These are phyloP conservation scores for Kwoniella shandongensis DNA, from an alignment of 768 basidiomycete species.

Conservation along the genomic window DNA sequence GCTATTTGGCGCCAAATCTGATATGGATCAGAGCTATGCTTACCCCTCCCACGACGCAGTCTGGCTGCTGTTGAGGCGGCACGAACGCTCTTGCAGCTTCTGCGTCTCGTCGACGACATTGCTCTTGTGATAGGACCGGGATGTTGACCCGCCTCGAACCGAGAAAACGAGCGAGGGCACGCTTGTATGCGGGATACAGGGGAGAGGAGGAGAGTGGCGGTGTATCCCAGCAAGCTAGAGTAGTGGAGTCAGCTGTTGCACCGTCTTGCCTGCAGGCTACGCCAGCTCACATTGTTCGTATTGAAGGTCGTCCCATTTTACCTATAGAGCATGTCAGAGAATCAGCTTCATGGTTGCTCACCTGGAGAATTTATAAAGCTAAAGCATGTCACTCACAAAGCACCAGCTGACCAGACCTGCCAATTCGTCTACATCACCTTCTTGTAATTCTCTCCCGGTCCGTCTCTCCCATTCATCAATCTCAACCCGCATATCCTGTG, in stretches of 20 bases:
- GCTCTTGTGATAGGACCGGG: slow-evolving; percentile 55
- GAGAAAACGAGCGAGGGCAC: slow-evolving; percentile 69
- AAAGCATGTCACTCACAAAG: slow-evolving; percentile 54
- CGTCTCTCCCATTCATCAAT: slow-evolving; percentile 65
- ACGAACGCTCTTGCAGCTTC: slow-evolving; percentile 50
- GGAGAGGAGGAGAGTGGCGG: slow-evolving; percentile 66
- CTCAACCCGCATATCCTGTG: slow-evolving; percentile 60
- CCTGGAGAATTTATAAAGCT: no score
- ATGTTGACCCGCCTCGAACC: slow-evolving; percentile 65
- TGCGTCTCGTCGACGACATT: slow-evolving; percentile 40
- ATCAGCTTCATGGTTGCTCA: no score
- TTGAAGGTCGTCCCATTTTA: slow-evolving; percentile 92
- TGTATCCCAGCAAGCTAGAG: slow-evolving; percentile 85
- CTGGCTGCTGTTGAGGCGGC: slow-evolving; percentile 60
- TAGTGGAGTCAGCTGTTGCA: slow-evolving; percentile 1
- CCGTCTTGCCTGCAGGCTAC: neutral
- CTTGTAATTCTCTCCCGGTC: slow-evolving; percentile 56
- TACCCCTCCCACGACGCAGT: slow-evolving; percentile 61
- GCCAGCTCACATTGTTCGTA: slow-evolving; percentile 80
- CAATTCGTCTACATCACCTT: slow-evolving; percentile 59
- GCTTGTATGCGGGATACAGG: slow-evolving; percentile 65
- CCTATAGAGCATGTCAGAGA: slow-evolving; percentile 50
- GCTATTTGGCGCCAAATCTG: neutral
- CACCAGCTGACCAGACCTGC: slow-evolving; percentile 64
- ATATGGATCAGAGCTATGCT: slow-evolving; percentile 6